Conservation (phyloP, 2,329 filamentous ascomycete genomes). For the Ophiobolus disseminans region DNA sequence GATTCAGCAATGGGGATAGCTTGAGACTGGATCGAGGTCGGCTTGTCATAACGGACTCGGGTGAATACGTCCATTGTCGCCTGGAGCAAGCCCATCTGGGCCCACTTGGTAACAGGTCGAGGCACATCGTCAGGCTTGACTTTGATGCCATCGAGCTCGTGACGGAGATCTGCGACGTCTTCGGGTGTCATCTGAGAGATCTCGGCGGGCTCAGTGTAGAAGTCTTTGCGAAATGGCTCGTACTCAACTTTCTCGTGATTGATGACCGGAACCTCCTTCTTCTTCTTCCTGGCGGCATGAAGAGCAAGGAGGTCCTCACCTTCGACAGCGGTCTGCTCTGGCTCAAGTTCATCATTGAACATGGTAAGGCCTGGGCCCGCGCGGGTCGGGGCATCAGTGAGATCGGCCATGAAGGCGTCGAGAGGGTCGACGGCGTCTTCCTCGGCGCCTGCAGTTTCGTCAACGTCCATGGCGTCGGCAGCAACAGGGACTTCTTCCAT, state of each 20-base stretch:
- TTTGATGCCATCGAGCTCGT: slow-evolving; percentile 95
- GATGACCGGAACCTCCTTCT: slow-evolving; percentile 89
- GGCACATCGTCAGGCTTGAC: slow-evolving; percentile 78
- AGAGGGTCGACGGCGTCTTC: slow-evolving; percentile 85
- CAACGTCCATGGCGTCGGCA: slow-evolving; percentile 64
- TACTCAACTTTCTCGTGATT: slow-evolving; percentile 89
- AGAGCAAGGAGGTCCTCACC: slow-evolving; percentile 60
- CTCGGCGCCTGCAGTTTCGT: slow-evolving; percentile 55
- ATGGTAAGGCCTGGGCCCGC: slow-evolving; percentile 78
- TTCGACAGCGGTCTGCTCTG: slow-evolving; percentile 67
- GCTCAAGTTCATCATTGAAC: slow-evolving; percentile 84
- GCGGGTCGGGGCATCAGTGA: slow-evolving; percentile 50
- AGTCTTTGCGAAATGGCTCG: slow-evolving; percentile 87
- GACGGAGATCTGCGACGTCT: slow-evolving; percentile 79
- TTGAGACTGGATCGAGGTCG: slow-evolving; percentile 94
- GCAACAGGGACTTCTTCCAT: slow-evolving; percentile 51
- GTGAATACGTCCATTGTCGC: slow-evolving; percentile 87
- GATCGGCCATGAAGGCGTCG: slow-evolving; percentile 93
- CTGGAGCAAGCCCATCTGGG: slow-evolving; percentile 87
- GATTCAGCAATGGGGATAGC: slow-evolving; percentile 96
- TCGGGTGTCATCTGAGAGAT: slow-evolving; percentile 82
- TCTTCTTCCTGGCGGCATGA: slow-evolving; percentile 77
- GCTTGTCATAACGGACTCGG: slow-evolving; percentile 81
- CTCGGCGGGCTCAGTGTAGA: slow-evolving; percentile 91
- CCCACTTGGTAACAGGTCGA: slow-evolving; percentile 95